A percentile compares a stretch with the other conserved stretches of the same genome.
These are phyloP conservation scores for Wickerhamiella infanticola DNA, from an alignment of 1,139 yeast species.

Conservation along the genomic window DNA sequence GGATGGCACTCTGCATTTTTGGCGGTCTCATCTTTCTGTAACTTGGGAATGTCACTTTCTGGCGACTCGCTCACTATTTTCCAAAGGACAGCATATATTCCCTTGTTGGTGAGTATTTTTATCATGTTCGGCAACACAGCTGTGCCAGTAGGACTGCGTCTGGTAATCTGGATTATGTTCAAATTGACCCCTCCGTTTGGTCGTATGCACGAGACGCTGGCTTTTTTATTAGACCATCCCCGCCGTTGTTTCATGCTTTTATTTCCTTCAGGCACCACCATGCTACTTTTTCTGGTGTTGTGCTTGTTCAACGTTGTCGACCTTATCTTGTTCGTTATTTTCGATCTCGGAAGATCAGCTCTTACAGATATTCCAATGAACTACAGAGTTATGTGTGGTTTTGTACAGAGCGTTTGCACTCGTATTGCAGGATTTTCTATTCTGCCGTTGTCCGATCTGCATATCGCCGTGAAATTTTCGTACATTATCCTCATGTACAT, in stretches of 20 bases:
- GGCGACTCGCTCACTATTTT: slow-evolving; percentile 64
- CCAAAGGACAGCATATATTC: slow-evolving; percentile 43
- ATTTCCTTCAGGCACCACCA: slow-evolving; percentile 84
- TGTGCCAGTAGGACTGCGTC: slow-evolving; percentile 66
- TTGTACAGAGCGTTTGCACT: slow-evolving; percentile 82
- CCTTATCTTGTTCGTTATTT: slow-evolving; percentile 57
- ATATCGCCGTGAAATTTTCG: slow-evolving; percentile 86
- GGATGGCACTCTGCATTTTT: slow-evolving; percentile 92
- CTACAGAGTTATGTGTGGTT: slow-evolving; percentile 56
- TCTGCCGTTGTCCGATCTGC: slow-evolving; percentile 50
- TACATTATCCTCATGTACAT: slow-evolving; percentile 97
- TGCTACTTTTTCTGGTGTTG: slow-evolving; percentile 78
- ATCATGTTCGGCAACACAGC: slow-evolving; percentile 89
- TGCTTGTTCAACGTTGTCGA: slow-evolving; percentile 62
- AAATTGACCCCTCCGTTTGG: slow-evolving; percentile 46
- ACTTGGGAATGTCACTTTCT: slow-evolving; percentile 68
- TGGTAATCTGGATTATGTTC: slow-evolving; percentile 65
- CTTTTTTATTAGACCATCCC: slow-evolving; percentile 85
- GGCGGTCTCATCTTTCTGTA: slow-evolving; percentile 61
- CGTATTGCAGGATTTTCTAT: slow-evolving; percentile 87
- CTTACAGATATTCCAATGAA: slow-evolving; percentile 42
- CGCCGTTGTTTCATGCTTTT: slow-evolving; percentile 88
- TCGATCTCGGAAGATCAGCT: slow-evolving; percentile 36
- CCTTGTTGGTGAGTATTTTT: slow-evolving; percentile 48
- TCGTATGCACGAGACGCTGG: slow-evolving; percentile 47